These are phyloP conservation scores for Apiospora aurea DNA, from an alignment of 2,329 filamentous ascomycete genomes.

Conservation along the genomic window DNA sequence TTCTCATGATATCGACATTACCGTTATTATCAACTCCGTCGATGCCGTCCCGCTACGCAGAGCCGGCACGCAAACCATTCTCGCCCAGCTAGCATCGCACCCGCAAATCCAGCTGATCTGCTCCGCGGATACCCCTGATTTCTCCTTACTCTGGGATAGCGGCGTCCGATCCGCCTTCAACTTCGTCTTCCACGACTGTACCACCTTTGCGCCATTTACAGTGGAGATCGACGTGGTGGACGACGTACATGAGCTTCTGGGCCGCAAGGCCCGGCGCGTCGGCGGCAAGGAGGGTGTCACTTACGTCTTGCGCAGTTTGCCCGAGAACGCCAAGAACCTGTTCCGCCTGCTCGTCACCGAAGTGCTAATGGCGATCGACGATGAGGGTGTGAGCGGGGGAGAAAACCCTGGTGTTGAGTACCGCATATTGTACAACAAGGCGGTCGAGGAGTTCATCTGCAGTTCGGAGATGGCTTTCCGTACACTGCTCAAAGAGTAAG, in stretches of 20 bases:
- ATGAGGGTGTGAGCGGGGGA: constrained; percentile 57
- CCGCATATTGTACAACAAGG: constrained; percentile 90
- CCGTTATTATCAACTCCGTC: constrained; percentile 83
- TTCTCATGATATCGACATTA: constrained; percentile 58
- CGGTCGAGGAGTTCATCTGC: constrained; percentile 95
- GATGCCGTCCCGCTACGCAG: constrained; percentile 81
- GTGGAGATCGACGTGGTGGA: constrained; percentile 86
- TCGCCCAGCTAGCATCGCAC: constrained; percentile 80
- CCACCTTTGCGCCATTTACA: constrained; percentile 80
- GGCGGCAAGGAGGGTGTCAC: constrained; percentile 91
- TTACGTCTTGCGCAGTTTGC: constrained; percentile 88
- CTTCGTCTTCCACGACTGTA: constrained; percentile 92
- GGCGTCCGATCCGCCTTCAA: constrained; percentile 82
- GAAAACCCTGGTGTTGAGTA: constrained; percentile 84
- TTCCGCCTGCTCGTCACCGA: constrained; percentile 88
- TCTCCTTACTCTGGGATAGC: constrained; percentile 88
- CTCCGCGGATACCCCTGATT: constrained; percentile 88
- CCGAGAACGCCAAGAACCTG: constrained; percentile 88
- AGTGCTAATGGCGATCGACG: constrained; percentile 75
- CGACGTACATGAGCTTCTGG: constrained; percentile 86
- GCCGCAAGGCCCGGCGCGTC: constrained; percentile 78
- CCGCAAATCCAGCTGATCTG: constrained; percentile 75
- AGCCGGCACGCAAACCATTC: constrained; percentile 70
- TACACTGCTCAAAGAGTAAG: constrained; percentile 89
- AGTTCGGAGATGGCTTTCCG: constrained; percentile 96